A percentile compares a stretch with the other conserved stretches of the same genome.
These are phyloP conservation scores for Dacryopinax primogenitus DNA, from an alignment of 768 basidiomycete genomes.

Conservation along the genomic window DNA sequence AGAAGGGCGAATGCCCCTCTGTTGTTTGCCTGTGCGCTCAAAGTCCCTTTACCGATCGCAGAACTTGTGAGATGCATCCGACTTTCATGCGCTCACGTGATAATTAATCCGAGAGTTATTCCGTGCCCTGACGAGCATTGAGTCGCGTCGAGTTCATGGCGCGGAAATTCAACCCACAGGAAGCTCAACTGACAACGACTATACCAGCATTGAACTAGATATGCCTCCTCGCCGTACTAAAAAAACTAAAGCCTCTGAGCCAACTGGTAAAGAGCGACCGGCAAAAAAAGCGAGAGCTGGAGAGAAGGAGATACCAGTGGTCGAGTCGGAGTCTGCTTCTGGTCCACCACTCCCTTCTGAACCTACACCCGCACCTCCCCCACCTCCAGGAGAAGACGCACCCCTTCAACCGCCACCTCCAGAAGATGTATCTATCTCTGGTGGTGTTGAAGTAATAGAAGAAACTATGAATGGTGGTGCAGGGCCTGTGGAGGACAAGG, in stretches of 20 bases:
- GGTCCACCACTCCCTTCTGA: neutral
- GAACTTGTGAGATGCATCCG: slow-evolving; percentile 1
- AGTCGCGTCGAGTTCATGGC: neutral
- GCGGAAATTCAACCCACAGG: neutral
- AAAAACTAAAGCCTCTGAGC: neutral
- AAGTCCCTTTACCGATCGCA: neutral
- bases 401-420: neutral
- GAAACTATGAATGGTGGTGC: neutral
- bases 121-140: neutral
- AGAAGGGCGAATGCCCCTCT: neutral
- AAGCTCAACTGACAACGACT: neutral
- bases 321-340: neutral
- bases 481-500: slow-evolving; percentile 15
- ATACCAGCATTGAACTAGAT: neutral
- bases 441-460: neutral
- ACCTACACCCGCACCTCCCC: neutral
- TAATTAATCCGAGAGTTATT: neutral
- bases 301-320: neutral
- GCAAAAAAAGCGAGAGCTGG: neutral
- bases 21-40: no score
- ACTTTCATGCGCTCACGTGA: neutral
- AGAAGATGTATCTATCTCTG: neutral
- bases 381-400: neutral
- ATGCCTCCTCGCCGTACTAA: slow-evolving; percentile 5
- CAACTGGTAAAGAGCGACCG: neutral